Percentiles rank a stretch among this genome's conserved stretches.
Evolutionary conservation across 805 yeast species (phyloP).

Genomic region (Sugiyamaella floridensis): DNA sequence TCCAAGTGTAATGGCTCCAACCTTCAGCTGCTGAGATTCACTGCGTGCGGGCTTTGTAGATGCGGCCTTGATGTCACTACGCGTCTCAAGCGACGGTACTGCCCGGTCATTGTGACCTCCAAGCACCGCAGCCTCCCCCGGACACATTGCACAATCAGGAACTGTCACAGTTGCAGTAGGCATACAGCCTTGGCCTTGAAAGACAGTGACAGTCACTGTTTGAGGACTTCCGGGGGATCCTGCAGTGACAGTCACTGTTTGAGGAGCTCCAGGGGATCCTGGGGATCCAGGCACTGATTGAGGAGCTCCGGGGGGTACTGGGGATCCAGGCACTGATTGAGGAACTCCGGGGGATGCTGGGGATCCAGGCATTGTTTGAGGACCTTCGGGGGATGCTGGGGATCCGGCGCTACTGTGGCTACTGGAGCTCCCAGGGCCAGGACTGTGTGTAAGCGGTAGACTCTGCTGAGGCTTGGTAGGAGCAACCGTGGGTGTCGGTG

Average conservation of each 20-base stretch:
- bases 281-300: not conserved
- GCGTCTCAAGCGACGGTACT: not conserved
- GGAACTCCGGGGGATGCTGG: conserved; percentile 2
- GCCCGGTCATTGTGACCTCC: not conserved
- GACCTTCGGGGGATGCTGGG: not conserved
- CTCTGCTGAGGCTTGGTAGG: too few species aligned
- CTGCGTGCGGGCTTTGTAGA: not conserved
- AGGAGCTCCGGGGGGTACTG: conserved; percentile 1
- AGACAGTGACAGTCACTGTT: conserved; percentile 1
- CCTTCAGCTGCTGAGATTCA: not conserved
- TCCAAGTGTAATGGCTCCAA: not conserved
- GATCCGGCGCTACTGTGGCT: conserved; percentile 1
- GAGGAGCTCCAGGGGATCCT: conserved; percentile 6
- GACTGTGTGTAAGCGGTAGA: too few species aligned
- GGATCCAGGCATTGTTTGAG: conserved; percentile 4
- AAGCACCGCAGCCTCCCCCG: not conserved
- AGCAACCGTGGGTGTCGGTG: too few species aligned
- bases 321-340: not conserved
- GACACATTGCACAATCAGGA: not conserved
- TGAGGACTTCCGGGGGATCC: conserved; percentile 4
- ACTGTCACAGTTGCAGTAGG: conserved; percentile 1
- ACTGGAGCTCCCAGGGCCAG: conserved; percentile 5
- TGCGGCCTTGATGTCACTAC: not conserved
- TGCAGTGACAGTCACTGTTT: not conserved
- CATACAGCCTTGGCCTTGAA: not conserved